A percentile compares a stretch with the other conserved stretches of the same genome.
These are phyloP conservation scores for Urtica urens DNA, from an alignment of 306 rosid genomes.

Conservation along the genomic window DNA sequence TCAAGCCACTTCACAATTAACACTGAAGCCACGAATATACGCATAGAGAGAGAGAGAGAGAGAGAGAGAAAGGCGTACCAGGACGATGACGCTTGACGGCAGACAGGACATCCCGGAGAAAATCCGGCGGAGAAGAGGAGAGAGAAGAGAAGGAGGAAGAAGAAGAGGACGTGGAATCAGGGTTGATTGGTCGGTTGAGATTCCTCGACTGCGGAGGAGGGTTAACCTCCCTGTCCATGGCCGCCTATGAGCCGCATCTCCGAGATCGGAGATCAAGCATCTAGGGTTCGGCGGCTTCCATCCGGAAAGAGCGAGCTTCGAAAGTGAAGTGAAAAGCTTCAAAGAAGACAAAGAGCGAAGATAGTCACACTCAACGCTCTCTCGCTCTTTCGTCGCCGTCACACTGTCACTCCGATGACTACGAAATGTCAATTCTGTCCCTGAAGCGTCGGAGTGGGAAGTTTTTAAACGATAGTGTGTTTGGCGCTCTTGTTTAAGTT, in stretches of 20 bases:
- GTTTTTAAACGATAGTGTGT: not conserved
- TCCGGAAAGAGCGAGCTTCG: not conserved
- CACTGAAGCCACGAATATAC: not conserved
- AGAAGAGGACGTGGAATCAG: slow-evolving; percentile 26
- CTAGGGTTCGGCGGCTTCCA: slow-evolving; percentile 8
- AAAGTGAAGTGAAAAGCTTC: not conserved
- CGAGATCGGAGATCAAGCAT: not conserved
- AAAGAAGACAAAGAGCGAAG: not conserved
- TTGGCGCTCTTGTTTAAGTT: not conserved
- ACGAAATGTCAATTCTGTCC: not conserved
- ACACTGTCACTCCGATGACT: not conserved
- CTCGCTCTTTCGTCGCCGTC: too few species aligned
- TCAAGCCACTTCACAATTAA: not conserved
- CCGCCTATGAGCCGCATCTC: not conserved
- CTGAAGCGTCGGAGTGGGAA: not conserved
- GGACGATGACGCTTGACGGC: slow-evolving; percentile 57
- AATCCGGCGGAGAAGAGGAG: slow-evolving; percentile 48
- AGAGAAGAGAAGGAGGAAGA: slow-evolving; percentile 34
- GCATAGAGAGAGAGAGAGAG: not conserved
- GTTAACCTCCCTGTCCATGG: slow-evolving; percentile 94
- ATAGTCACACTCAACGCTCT: too few species aligned
- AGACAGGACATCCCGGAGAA: slow-evolving; percentile 42
- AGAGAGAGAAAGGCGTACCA: slow-evolving; percentile 23
- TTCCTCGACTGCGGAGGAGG: slow-evolving; percentile 31
- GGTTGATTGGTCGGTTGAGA: slow-evolving; percentile 23